These are phyloP conservation scores for Pseudomassariella vexata DNA, from an alignment of 2,329 filamentous ascomycete species.

Conservation along the genomic window DNA sequence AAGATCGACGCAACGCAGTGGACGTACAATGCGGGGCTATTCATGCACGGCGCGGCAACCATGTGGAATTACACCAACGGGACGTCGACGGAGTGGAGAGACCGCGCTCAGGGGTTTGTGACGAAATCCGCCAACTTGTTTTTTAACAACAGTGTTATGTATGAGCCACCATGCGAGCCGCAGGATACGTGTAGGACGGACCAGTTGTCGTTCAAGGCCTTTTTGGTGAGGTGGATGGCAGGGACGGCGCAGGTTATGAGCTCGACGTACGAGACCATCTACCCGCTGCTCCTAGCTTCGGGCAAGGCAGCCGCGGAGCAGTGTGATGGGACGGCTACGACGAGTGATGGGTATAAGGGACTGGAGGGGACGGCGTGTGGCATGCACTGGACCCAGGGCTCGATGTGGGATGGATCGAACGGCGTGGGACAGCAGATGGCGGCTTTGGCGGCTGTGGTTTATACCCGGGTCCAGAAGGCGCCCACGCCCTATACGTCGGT, in stretches of 20 bases:
- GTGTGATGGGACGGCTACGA: constrained; percentile 20
- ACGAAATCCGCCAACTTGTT: constrained; percentile 38
- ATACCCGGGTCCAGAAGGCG: constrained; percentile 25
- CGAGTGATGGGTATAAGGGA: constrained; percentile 16
- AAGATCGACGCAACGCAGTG: constrained; percentile 40
- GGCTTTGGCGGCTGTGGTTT: constrained; percentile 35
- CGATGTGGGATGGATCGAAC: constrained; percentile 33
- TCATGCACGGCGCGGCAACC: constrained; percentile 33
- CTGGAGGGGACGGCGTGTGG: constrained; percentile 36
- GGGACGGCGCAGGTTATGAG: constrained; percentile 29
- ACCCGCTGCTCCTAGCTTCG: constrained; percentile 27
- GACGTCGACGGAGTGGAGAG: constrained; percentile 33
- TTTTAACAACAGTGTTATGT: constrained; percentile 41
- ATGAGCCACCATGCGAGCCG: constrained; percentile 46
- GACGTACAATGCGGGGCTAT: constrained; percentile 41
- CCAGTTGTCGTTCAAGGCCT: constrained; percentile 50
- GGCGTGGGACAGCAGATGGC: constrained; percentile 43
- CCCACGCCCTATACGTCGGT: constrained; percentile 3
- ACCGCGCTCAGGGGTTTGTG: constrained; percentile 41
- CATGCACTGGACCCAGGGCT: constrained; percentile 34
- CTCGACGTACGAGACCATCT: constrained; percentile 25
- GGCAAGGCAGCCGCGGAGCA: constrained; percentile 30
- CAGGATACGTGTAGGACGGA: constrained; percentile 41
- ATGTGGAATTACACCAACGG: constrained; percentile 36
- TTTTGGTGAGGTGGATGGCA: constrained; percentile 43